Evolutionary conservation across 2,329 filamentous ascomycete species (phyloP), one percentile per base, ranked within the genome.

Genomic region (Aspergillus aculeatus): DNA sequence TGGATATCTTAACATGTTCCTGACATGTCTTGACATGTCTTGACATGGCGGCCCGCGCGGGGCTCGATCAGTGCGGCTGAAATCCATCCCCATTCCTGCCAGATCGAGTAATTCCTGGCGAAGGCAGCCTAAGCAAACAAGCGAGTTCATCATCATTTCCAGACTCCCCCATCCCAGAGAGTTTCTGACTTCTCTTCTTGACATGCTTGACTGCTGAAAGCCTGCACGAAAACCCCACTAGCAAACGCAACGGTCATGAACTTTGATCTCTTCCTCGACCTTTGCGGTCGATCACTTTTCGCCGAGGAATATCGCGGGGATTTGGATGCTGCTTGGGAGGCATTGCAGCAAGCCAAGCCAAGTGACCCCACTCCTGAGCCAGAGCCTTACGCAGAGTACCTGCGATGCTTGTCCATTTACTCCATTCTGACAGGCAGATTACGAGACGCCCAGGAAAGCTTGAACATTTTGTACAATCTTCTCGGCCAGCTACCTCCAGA

Each of bases 221-320:
- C 16, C 38, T 35, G 41, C 21, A 24, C 24, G 14, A 1, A 24
- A 31, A 35, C 16, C 21, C 2, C 23, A 12, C 48, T 31, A 26
- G 14, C 12, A 29, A 29, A 50, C 16, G 48, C 48, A 4, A 19
- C 4, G 24, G n/a, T 51, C 9, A 65, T 66, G 61, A 55, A 63
- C 6, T 64, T 63, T 21, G 55, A 65, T 14, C 55, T 59, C 29
- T 63, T 64, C 26, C 12, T 68, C 29, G 50, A 29, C 47, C 38
- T 66, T 10, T 62, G 59, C 21, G 65, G 63, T 31, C 59, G 62
- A 50, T 67, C 66, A 4, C 48, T 67, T 6, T 68, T 68, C 26
- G 24, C 64, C 4, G 66, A 68, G 21, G 66, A 69, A 52, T 63
- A 68, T 57, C 55, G 60, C 26, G 67, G 67, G 12, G 61, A 69